Conservation (phyloP, 2,329 filamentous ascomycete genomes). For the Cercospora brassicicola region DNA sequence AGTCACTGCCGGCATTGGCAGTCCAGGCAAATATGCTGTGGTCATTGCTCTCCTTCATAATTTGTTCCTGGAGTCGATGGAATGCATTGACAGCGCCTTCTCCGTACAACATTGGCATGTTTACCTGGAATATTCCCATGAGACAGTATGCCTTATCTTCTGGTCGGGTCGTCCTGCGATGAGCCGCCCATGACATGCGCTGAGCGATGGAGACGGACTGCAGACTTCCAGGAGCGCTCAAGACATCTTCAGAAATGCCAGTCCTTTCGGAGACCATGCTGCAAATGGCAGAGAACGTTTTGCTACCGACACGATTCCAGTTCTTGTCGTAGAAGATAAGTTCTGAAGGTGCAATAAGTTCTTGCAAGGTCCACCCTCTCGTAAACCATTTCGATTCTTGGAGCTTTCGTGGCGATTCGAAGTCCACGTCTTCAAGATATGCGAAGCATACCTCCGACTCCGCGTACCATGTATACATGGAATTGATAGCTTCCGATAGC, state of each 20-base stretch:
- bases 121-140: constrained; percentile 48
- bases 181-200: constrained; percentile 27
- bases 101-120: constrained; percentile 50
- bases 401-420: not conserved
- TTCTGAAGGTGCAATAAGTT: constrained; percentile 10
- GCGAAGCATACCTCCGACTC: constrained; percentile 24
- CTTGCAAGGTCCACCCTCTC: constrained; percentile 18
- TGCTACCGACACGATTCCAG: constrained; percentile 19
- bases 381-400: constrained; percentile 9
- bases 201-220: constrained; percentile 20
- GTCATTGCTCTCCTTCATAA: constrained; percentile 20
- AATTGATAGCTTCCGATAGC: constrained; percentile 28
- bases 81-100: constrained; percentile 34
- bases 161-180: constrained; percentile 20
- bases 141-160: constrained; percentile 52
- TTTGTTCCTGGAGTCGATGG: constrained; percentile 41
- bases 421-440: constrained; percentile 19
- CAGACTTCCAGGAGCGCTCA: not conserved
- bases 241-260: constrained; percentile 1
- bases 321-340: constrained; percentile 13
- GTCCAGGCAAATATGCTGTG: constrained; percentile 15
- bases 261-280: constrained; percentile 2
- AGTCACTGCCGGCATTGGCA: not conserved
- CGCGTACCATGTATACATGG: constrained; percentile 29
- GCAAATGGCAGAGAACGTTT: not conserved